Evolutionary conservation across 345 rosid species (phyloP).

Genomic region (Gossypium herbaceum): DNA sequence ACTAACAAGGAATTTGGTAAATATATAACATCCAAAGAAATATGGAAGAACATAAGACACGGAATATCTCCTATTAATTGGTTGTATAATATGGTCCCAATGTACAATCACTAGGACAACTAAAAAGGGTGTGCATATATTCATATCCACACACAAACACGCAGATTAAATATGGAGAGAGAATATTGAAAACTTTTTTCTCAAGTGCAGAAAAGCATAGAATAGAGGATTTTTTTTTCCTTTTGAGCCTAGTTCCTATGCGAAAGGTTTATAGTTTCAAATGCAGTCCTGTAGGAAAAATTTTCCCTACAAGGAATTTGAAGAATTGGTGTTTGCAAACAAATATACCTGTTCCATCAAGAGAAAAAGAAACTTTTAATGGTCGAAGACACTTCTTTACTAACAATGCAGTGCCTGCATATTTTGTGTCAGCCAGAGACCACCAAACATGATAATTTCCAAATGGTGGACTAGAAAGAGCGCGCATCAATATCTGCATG

Average conservation of each 20-base stretch:
- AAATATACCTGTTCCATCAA: conserved; percentile 62
- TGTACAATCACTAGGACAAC: not conserved
- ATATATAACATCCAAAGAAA: conserved; percentile 2
- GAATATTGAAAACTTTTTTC: not conserved
- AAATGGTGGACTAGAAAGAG: conserved; percentile 78
- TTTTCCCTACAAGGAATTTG: conserved; percentile 3
- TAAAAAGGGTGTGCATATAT: not conserved
- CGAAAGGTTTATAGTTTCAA: not conserved
- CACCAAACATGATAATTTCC: conserved; percentile 78
- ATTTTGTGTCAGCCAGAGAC: conserved; percentile 94
- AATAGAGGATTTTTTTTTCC: not conserved
- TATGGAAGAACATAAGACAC: not conserved
- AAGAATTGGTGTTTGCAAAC: not conserved
- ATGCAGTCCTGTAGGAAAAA: not conserved
- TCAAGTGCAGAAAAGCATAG: not conserved
- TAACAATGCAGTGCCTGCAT: conserved; percentile 93
- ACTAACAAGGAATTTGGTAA: conserved; percentile 35
- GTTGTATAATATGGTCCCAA: not conserved
- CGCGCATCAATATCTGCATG: conserved; percentile 68
- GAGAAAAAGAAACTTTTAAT: conserved; percentile 58
- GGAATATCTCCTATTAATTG: not conserved
- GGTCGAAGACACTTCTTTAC: conserved; percentile 77
- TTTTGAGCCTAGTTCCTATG: not conserved
- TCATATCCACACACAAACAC: not conserved
- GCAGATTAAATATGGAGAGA: not conserved